Conservation (phyloP, 139 green algal species). For the Tetradesmus obliquus region DNA sequence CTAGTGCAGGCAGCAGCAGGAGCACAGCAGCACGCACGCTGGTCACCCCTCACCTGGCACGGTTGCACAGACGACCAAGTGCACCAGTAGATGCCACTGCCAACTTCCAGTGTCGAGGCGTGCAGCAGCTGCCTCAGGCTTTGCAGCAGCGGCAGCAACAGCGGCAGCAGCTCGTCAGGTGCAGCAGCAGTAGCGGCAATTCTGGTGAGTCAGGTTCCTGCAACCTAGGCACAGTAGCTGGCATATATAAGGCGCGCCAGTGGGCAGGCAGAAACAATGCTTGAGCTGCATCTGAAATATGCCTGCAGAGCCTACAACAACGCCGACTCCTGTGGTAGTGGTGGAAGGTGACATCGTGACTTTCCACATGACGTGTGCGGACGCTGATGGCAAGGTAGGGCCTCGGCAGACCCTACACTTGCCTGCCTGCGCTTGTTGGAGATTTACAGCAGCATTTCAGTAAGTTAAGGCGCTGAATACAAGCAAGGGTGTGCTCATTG, state of each 20-base stretch:
- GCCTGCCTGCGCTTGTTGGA: neutral
- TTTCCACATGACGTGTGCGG: conserved; percentile 66
- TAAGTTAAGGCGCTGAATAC: too few species aligned
- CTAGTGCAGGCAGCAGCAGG: neutral
- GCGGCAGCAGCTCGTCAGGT: neutral
- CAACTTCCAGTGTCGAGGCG: neutral
- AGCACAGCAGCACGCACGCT: neutral
- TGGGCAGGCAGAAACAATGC: too few species aligned
- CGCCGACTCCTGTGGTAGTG: conserved; percentile 22
- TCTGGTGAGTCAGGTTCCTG: neutral
- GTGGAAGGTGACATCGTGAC: conserved; percentile 74
- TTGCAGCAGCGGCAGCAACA: neutral
- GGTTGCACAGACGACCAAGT: neutral
- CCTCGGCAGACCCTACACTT: neutral
- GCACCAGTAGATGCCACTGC: neutral
- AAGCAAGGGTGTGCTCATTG: too few species aligned
- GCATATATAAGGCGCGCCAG: too few species aligned
- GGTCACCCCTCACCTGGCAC: neutral
- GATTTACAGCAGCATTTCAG: neutral
- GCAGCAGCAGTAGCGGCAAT: neutral
- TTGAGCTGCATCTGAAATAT: neutral
- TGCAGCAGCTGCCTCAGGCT: neutral
- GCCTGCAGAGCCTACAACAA: neutral
- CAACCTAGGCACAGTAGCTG: neutral
- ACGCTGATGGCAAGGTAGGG: conserved; percentile 70